These are phyloP conservation scores for Ricinus communis DNA, from an alignment of 345 rosid genomes.

Conservation along the genomic window DNA sequence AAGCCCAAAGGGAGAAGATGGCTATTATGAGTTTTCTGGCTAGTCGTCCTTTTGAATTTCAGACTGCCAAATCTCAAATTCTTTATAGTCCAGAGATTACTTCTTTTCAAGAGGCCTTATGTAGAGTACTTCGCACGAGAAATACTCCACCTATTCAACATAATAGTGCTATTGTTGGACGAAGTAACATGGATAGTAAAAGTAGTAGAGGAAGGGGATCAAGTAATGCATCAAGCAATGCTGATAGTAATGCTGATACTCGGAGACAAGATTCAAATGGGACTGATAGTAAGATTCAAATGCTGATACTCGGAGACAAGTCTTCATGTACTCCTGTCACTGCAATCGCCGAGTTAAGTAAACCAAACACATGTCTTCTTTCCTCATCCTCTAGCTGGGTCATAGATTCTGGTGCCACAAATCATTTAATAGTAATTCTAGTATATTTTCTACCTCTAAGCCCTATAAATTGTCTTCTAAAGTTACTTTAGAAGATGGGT, in stretches of 20 bases:
- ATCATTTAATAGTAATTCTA: background rate
- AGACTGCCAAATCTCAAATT: slow-evolving; percentile 1
- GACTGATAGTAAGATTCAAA: background rate
- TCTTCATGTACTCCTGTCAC: background rate
- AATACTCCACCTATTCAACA: background rate
- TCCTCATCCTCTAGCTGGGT: background rate
- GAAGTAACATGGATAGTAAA: too few species aligned
- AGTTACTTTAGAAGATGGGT: background rate
- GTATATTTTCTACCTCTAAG: background rate
- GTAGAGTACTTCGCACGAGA: background rate
- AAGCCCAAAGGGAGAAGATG: background rate
- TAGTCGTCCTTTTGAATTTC: background rate
- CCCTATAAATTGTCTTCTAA: background rate
- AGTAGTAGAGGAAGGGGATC: background rate
- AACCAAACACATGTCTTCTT: background rate
- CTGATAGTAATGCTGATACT: background rate
- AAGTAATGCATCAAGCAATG: too few species aligned
- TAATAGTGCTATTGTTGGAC: background rate
- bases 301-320: background rate
- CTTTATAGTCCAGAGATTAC: background rate
- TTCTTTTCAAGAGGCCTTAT: background rate
- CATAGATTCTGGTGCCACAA: background rate
- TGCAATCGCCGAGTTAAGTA: background rate
- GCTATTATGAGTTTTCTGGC: background rate
- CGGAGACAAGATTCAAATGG: background rate